phyloP scores from a whole-genome alignment of 139 green algal genomes.

The Tetradesmus obliquus region DNA sequence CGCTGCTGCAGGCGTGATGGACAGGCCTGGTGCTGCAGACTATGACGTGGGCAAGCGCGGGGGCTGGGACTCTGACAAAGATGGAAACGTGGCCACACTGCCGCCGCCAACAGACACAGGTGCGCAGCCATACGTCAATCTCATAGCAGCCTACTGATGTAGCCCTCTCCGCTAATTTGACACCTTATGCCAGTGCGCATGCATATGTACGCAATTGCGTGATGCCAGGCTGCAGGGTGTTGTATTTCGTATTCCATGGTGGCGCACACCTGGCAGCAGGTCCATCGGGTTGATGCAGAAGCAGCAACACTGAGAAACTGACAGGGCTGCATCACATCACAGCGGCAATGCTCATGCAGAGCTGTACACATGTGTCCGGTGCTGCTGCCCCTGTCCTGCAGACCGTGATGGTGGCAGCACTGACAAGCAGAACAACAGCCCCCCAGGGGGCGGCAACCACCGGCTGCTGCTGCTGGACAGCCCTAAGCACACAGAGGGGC shows the following conservation, averaged over 20 bases:
- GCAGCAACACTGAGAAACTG: no score
- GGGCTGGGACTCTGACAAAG: conserved; percentile 39
- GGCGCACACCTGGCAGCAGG: no score
- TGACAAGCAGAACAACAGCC: conserved; percentile 41
- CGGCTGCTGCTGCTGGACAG: conserved; percentile 63
- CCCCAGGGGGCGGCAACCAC: conserved; percentile 56
- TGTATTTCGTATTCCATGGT: no score
- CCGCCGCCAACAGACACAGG: conserved; percentile 8
- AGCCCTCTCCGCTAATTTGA: no score
- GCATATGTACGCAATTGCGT: no score
- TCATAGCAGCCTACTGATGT: no score
- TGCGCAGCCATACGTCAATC: not conserved
- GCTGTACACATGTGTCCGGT: no score
- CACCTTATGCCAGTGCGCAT: no score
- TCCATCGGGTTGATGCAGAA: no score
- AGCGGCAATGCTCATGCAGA: no score
- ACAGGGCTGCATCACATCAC: no score
- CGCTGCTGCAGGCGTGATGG: conserved; percentile 6
- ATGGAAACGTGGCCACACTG: conserved; percentile 38
- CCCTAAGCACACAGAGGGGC: conserved; percentile 56
- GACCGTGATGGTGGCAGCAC: conserved; percentile 34
- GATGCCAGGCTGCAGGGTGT: no score
- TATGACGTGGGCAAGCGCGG: conserved; percentile 40
- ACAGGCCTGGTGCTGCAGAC: conserved; percentile 4
- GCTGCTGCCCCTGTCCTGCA: not conserved